phyloP scores from a whole-genome alignment of 2,329 filamentous ascomycete genomes.

The Cytospora mali region DNA sequence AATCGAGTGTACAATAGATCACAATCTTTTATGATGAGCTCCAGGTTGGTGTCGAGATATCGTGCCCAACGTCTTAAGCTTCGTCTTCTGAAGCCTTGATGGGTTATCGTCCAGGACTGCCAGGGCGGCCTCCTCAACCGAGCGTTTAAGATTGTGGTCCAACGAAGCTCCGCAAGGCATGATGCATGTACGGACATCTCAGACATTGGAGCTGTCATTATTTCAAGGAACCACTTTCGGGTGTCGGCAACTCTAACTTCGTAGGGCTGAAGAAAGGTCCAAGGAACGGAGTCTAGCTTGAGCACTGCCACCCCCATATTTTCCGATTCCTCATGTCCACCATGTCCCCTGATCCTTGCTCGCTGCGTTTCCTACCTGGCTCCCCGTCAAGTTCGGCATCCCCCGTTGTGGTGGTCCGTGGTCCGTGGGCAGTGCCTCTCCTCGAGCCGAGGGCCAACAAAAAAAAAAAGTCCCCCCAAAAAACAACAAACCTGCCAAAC shows the following conservation, averaged over 20 bases:
- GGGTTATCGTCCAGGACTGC: neutral
- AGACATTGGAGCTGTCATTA: neutral
- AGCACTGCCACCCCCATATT: conserved; percentile 28
- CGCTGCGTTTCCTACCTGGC: neutral
- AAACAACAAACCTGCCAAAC: neutral
- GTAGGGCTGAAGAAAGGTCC: conserved; percentile 26
- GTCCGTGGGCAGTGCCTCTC: neutral
- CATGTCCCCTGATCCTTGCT: conserved; percentile 20
- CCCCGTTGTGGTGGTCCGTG: neutral
- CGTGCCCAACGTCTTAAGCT: neutral
- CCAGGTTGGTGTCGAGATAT: neutral
- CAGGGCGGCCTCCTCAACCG: neutral
- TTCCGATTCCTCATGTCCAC: neutral
- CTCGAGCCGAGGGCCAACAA: neutral
- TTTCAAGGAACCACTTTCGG: neutral
- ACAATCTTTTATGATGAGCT: too few relatives aligned
- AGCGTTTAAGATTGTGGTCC: neutral
- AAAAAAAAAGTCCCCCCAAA: neutral
- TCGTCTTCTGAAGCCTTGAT: neutral
- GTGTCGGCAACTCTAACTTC: neutral
- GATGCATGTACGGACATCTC: neutral
- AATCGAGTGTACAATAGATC: neutral
- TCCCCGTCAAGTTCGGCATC: neutral
- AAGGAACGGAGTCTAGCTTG: conserved; percentile 1
- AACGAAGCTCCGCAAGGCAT: neutral